Conservation (phyloP, 2,329 filamentous ascomycete species). For the Endothia cerciana region DNA sequence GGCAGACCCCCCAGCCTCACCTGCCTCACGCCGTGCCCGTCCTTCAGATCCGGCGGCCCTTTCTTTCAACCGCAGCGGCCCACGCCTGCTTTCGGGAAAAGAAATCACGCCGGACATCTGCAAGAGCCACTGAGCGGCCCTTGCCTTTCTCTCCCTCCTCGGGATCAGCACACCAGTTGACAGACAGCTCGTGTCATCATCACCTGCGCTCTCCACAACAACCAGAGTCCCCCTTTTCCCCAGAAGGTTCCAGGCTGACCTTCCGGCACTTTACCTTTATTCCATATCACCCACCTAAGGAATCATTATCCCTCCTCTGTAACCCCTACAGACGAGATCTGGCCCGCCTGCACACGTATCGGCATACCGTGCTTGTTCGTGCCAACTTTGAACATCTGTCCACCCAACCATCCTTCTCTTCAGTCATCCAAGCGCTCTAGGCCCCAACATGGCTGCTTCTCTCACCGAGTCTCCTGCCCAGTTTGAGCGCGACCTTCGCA, state of each 20-base stretch:
- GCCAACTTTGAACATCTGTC: slow-evolving; percentile 8
- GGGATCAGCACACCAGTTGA: slow-evolving; percentile 23
- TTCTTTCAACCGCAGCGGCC: not conserved
- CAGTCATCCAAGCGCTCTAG: not conserved
- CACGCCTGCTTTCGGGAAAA: slow-evolving; percentile 19
- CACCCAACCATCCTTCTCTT: slow-evolving; percentile 7
- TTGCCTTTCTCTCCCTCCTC: slow-evolving; percentile 19
- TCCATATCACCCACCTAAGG: slow-evolving; percentile 19
- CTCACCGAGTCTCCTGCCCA: slow-evolving; percentile 33
- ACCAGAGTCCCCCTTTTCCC: slow-evolving; percentile 25
- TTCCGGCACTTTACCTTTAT: slow-evolving; percentile 10
- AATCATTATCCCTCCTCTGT: slow-evolving; percentile 13
- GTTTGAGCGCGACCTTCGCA: slow-evolving; percentile 49
- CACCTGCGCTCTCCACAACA: slow-evolving; percentile 25
- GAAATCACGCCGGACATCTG: slow-evolving; percentile 14
- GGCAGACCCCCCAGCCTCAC: slow-evolving; percentile 23
- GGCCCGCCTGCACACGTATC: not conserved
- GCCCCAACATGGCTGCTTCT: slow-evolving; percentile 33
- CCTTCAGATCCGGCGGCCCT: not conserved
- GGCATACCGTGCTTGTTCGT: not conserved
- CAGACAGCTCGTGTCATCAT: slow-evolving; percentile 22
- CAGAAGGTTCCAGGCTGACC: slow-evolving; percentile 14
- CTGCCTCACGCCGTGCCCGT: slow-evolving; percentile 4
- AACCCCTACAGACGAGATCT: slow-evolving; percentile 6
- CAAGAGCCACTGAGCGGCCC: slow-evolving; percentile 26